Percentiles rank a stretch among this genome's conserved stretches.
phyloP scores from a whole-genome alignment of 306 rosid species.

The Ceratonia siliqua region DNA sequence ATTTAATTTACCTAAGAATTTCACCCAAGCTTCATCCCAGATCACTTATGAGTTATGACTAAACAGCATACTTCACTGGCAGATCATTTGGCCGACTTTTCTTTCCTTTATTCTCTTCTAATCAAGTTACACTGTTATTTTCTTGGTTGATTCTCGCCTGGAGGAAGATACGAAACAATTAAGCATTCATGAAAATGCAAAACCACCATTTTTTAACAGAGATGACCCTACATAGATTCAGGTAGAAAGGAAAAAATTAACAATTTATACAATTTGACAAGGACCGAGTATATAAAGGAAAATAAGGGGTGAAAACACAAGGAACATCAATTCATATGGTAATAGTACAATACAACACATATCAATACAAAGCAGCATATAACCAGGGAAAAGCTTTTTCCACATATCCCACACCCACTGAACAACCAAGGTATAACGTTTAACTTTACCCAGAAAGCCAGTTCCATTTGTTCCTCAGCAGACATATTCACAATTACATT shows the following conservation, averaged over 20 bases:
- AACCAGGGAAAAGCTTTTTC: constrained; percentile 22
- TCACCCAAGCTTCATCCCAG: too few relatives aligned
- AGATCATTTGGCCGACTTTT: too few relatives aligned
- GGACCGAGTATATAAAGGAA: not conserved
- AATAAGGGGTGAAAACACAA: not conserved
- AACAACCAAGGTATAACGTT: constrained; percentile 21
- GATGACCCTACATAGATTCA: not conserved
- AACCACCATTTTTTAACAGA: not conserved
- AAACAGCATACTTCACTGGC: too few relatives aligned
- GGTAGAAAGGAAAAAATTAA: too few relatives aligned
- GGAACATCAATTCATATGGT: constrained; percentile 17
- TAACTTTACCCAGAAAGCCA: constrained; percentile 9
- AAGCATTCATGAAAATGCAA: too few relatives aligned
- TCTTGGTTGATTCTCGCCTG: too few relatives aligned
- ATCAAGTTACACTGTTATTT: too few relatives aligned
- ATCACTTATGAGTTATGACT: too few relatives aligned
- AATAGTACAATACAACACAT: constrained; percentile 13
- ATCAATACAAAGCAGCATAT: constrained; percentile 22
- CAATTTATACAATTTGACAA: not conserved
- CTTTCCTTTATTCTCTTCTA: too few relatives aligned
- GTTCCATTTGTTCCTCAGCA: constrained; percentile 4
- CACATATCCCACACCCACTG: constrained; percentile 35
- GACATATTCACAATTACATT: constrained; percentile 28
- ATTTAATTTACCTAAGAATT: too few relatives aligned
- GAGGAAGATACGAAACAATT: too few relatives aligned